Base-by-base conservation (phyloP, 2,329 filamentous ascomycete species). In the Botrytis hyacinthi region DNA sequence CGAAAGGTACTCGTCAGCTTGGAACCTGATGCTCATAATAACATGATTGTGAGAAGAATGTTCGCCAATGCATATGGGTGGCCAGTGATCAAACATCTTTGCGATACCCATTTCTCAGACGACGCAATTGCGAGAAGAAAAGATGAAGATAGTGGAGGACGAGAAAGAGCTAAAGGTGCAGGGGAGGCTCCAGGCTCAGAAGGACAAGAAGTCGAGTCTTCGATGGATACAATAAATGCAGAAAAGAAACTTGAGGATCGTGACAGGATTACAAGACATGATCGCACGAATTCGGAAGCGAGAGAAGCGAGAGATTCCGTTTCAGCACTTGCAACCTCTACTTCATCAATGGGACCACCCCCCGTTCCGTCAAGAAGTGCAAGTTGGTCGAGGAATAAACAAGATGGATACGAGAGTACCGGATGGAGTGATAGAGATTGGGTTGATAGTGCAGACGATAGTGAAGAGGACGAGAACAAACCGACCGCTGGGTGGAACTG, bases 51-150 rank as follows among this genome's bases (percentile, higher is more conserved):
- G 37, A 92, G 96, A 26, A 91, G 96, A 73, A 97, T 94, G 91
- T 99, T 99, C 81, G 92, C 94, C 73, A 99, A 99, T 80, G 96
- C 96, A 0, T 97, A 97, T 79, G 96, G 96, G 3, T 99, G 96
- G 96, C 96, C 96, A 0, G 96, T 99, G 0, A 86, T 98, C 68
- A 95, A 98, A 83, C 96, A 99, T 83, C 84, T 98, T 32, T 95
- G 96, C 70, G 95, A 98, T 79, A 94, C 94, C 0, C 96, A 99
- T 83, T 99, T 99, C 81, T 92, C 90, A 71, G 92, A 97, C 80
- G 90, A 90, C 0, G 88, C 88, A 66, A 84, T 87, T 1, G 91
- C 92, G 0, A 86, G 87, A 26, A 90, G 88, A 1, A 86, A 89
- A 1, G 92, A 95, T 78, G 89, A 92, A 67, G 83, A 91, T 46